Conservation (phyloP, 768 basidiomycete species). For the Coprinopsis sp. region DNA sequence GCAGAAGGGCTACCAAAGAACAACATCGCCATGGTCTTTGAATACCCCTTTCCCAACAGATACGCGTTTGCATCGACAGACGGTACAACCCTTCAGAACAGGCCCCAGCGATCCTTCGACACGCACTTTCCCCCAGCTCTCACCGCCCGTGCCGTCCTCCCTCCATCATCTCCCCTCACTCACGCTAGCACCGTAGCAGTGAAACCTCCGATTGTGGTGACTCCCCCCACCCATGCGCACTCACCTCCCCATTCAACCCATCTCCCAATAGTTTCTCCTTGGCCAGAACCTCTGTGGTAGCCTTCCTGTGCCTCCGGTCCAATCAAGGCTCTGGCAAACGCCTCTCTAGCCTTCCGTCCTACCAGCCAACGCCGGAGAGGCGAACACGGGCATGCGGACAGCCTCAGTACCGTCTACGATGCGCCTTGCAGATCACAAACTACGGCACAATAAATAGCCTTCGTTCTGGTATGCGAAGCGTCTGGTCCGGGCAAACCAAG, state of each 20-base stretch:
- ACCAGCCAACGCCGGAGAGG: no score
- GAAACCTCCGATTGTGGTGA: constrained; percentile 62
- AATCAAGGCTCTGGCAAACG: no score
- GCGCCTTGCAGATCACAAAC: no score
- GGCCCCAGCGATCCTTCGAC: constrained; percentile 80
- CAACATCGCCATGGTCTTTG: constrained; percentile 65
- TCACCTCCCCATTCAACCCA: constrained; percentile 96
- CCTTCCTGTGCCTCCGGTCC: constrained; percentile 48
- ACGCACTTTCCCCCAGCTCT: no score
- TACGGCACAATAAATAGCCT: no score
- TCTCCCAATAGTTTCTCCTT: constrained; percentile 88
- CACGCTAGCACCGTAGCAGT: constrained; percentile 43
- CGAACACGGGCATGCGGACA: no score
- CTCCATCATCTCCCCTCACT: neutral
- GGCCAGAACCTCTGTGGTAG: constrained; percentile 64
- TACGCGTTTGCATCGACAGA: constrained; percentile 86
- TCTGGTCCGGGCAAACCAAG: no score
- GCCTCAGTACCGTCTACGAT: no score
- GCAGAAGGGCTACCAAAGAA: constrained; percentile 51
- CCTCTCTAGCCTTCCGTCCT: no score
- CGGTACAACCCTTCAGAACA: constrained; percentile 73
- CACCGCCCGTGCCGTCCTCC: no score
- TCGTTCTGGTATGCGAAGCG: no score
- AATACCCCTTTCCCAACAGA: constrained; percentile 76
- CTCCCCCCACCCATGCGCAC: constrained; percentile 62